Evolutionary conservation across 148 eudicot species (phyloP), one percentile per base, ranked within the genome.

Genomic region (Salicornia ramosissima): DNA sequence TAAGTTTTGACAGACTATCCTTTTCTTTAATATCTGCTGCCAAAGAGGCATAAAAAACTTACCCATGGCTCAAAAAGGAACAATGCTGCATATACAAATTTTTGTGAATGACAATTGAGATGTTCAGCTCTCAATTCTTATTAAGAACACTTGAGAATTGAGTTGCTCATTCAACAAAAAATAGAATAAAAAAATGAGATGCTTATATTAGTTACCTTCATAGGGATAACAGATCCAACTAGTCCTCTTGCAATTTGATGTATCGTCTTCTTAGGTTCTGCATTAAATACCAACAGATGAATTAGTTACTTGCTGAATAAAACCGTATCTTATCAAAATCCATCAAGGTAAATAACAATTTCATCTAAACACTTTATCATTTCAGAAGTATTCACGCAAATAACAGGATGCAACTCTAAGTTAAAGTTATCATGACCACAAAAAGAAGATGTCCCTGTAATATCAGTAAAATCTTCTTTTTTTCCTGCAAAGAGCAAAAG

Each of bases 221-320:
- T 74, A 45, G 82, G 79, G 65, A 93, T 75, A 68, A 75, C 68
- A 59, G 92, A 87, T 68, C 98, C 96, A 24, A 75, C 65, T 62
- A 93, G 85, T 71, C 81, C 80, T 81, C 78, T 87, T 65, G 95
- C 98, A 73, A 89, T 83, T 78, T 88, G 86, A 75, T 84, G 95
- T 73, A 88, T 90, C 51, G 83, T 39, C 77, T 85, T 88, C 10
- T 76, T 63, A 36, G 95, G 92, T 71, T 88, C 98, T 93, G 77
- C 86, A 83, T 47, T 42, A 71, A 69, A 68, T 34, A 45, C 46
- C 43, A 80, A 28, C 70, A 73, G 29, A 52, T 39, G 74, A 43
- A 65, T 56, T 4, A 65, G 52, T 36, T 36, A 36, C 40, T 36
- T 36, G 8, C 40, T 36, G 42, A 28, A 45, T 21, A 45, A 33